Evolutionary conservation across 495 filamentous ascomycete species (phyloP).

Genomic region (Aspergillus haitiensis): DNA sequence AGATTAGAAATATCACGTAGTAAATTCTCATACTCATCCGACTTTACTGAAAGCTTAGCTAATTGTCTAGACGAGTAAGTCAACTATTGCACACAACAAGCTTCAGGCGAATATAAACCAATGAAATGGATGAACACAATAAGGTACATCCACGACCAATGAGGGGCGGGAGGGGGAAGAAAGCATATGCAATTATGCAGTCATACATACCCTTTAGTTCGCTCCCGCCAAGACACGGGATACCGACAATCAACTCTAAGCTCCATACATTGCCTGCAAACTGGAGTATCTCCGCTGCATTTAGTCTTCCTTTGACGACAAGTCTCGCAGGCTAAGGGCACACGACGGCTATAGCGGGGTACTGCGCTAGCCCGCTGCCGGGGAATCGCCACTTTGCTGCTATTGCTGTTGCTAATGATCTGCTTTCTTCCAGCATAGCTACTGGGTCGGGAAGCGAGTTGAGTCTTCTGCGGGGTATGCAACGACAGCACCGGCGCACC

Average conservation of each 20-base stretch:
- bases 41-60: conserved; percentile 46
- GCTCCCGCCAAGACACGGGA: conserved; percentile 58
- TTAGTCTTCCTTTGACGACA: conserved; percentile 69
- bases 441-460: conserved; percentile 8
- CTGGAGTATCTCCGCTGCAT: conserved; percentile 59
- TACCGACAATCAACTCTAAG: conserved; percentile 53
- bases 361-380: conserved; percentile 35
- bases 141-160: neutral
- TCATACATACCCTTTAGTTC: conserved; percentile 51
- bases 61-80: conserved; percentile 32
- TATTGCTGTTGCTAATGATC: conserved; percentile 21
- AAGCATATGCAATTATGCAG: too few species aligned
- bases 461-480: conserved; percentile 6
- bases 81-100: too few species aligned
- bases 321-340: conserved; percentile 65
- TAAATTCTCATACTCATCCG: conserved; percentile 51
- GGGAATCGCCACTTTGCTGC: conserved; percentile 51
- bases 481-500: conserved; percentile 1
- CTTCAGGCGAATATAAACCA: neutral
- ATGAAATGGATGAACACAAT: conserved; percentile 17
- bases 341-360: conserved; percentile 44
- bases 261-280: conserved; percentile 59
- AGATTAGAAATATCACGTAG: conserved; percentile 40
- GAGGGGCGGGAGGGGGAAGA: too few species aligned
- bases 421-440: conserved; percentile 22